Evolutionary conservation across 2,329 filamentous ascomycete species (phyloP).

Genomic region (Daldinia sp.): DNA sequence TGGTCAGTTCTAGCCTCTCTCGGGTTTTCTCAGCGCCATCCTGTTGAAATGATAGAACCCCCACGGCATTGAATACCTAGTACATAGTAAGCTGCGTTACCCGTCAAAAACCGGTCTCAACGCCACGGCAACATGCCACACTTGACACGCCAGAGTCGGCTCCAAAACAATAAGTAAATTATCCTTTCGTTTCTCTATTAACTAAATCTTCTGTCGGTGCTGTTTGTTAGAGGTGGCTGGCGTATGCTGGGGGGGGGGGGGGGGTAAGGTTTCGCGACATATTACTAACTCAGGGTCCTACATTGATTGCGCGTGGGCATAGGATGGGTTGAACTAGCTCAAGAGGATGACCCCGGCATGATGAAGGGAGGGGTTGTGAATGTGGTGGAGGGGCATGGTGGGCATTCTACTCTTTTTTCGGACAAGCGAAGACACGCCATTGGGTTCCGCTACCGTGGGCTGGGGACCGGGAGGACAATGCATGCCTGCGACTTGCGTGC

Average conservation of each 20-base stretch:
- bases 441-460: constrained; percentile 46
- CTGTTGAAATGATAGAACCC: constrained; percentile 18
- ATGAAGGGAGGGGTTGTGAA: constrained; percentile 35
- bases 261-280: constrained; percentile 30
- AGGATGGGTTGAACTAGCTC: constrained; percentile 34
- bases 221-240: constrained; percentile 12
- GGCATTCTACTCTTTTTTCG: constrained; percentile 33
- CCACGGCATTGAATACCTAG: constrained; percentile 24
- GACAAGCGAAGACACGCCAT: constrained; percentile 44
- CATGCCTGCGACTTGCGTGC: constrained; percentile 39
- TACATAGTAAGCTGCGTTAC: constrained; percentile 25
- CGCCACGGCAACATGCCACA: constrained; percentile 32
- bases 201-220: constrained; percentile 2
- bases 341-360: constrained; percentile 15
- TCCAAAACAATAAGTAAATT: constrained; percentile 27
- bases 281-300: constrained; percentile 28
- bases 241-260: not conserved
- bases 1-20: constrained; percentile 25
- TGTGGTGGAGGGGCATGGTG: constrained; percentile 32
- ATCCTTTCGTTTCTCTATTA: not conserved
- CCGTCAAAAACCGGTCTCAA: constrained; percentile 21
- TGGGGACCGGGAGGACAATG: constrained; percentile 40
- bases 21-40: constrained; percentile 13
- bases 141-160: constrained; percentile 10
- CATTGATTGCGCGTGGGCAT: constrained; percentile 22